A percentile compares a stretch with the other conserved stretches of the same genome.
phyloP scores from a whole-genome alignment of 2,329 filamentous ascomycete species.

The Aureobasidium namibiae region DNA sequence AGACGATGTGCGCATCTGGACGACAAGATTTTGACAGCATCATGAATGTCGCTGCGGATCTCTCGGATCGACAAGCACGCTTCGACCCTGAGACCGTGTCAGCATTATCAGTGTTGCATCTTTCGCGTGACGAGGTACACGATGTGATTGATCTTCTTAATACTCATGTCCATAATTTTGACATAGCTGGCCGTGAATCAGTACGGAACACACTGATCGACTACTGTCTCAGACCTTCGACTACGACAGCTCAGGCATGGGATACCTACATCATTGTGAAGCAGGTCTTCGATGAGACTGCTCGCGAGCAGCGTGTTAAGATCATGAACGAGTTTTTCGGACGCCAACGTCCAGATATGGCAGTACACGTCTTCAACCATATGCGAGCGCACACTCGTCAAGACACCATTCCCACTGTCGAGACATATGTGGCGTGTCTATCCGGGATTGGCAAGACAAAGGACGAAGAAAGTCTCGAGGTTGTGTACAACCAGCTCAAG shows the following conservation, averaged over 20 bases:
- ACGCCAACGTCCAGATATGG: conserved; percentile 74
- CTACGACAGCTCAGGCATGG: conserved; percentile 57
- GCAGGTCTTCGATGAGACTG: conserved; percentile 53
- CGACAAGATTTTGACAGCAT: conserved; percentile 62
- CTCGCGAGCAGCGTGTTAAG: conserved; percentile 54
- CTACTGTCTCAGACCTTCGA: conserved; percentile 57
- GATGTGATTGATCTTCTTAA: conserved; percentile 79
- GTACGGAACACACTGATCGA: conserved; percentile 59
- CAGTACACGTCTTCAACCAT: conserved; percentile 76
- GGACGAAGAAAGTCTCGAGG: conserved; percentile 54
- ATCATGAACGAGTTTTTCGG: conserved; percentile 89
- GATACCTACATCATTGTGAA: conserved; percentile 52
- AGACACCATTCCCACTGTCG: conserved; percentile 56
- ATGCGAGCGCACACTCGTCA: conserved; percentile 72
- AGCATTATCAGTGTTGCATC: conserved; percentile 62
- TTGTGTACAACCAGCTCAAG: conserved; percentile 89
- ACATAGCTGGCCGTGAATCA: conserved; percentile 57
- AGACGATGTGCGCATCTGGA: conserved; percentile 54
- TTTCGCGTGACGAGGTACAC: conserved; percentile 66
- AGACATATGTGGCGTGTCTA: conserved; percentile 72
- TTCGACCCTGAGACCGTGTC: conserved; percentile 69
- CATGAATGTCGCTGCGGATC: conserved; percentile 61
- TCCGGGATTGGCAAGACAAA: conserved; percentile 50
- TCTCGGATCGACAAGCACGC: conserved; percentile 61
- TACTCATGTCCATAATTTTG: conserved; percentile 62